A percentile compares a stretch with the other conserved stretches of the same genome.
Evolutionary conservation across 2,329 filamentous ascomycete species (phyloP).

Genomic region (Cladosporium austrohemisphaericum): DNA sequence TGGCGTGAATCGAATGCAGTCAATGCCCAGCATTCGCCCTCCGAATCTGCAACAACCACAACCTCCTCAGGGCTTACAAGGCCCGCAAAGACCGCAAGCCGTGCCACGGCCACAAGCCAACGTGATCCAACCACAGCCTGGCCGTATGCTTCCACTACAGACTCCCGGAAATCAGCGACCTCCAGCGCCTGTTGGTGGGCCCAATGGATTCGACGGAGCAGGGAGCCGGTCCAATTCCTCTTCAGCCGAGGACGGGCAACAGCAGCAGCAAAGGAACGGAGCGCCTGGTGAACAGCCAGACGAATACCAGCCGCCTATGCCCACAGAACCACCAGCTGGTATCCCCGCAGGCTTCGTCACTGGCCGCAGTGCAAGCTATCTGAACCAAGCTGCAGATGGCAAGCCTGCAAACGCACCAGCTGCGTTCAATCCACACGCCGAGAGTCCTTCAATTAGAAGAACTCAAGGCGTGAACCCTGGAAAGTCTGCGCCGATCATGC

Average conservation of each 20-base stretch:
- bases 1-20: constrained; percentile 28
- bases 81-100: constrained; percentile 24
- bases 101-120: constrained; percentile 22
- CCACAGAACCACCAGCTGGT: constrained; percentile 28
- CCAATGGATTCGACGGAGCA: constrained; percentile 17
- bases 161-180: constrained; percentile 27
- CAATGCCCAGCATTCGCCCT: constrained; percentile 31
- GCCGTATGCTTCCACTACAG: constrained; percentile 27
- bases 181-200: neutral
- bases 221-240: constrained; percentile 30
- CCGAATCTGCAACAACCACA: constrained; percentile 26
- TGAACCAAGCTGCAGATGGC: constrained; percentile 34
- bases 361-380: constrained; percentile 41
- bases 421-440: constrained; percentile 48
- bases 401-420: constrained; percentile 30
- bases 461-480: constrained; percentile 83
- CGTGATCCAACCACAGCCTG: constrained; percentile 20
- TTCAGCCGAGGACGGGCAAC: constrained; percentile 22
- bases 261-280: constrained; percentile 14
- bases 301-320: constrained; percentile 21
- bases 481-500: constrained; percentile 68
- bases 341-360: constrained; percentile 45
- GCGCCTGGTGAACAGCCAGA: constrained; percentile 12
- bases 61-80: constrained; percentile 23
- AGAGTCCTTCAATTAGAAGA: constrained; percentile 75